Percentiles rank a stretch among this genome's conserved stretches.
Evolutionary conservation across 2,329 filamentous ascomycete genomes (phyloP).

Genomic region (Geosmithia putterillii): DNA sequence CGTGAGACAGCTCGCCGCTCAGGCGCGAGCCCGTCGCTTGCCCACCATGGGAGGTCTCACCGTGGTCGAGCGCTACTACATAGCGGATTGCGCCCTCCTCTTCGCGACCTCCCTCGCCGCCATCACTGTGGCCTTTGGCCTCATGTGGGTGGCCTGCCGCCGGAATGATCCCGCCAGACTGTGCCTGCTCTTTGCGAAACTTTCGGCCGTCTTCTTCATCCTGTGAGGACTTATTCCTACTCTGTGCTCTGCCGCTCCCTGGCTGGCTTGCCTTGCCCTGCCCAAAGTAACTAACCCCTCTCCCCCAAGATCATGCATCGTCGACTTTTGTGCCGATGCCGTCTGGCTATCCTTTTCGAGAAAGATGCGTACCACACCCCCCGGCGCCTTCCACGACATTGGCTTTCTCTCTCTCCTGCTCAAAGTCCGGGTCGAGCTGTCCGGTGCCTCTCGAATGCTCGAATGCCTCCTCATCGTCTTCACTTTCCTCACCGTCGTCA

Average conservation of each 20-base stretch:
- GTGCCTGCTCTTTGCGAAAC: conserved; percentile 12
- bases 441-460: conserved; percentile 1
- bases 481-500: conserved; percentile 11
- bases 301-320: conserved; percentile 7
- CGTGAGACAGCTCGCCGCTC: not conserved
- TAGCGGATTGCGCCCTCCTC: conserved; percentile 8
- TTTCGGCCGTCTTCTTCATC: conserved; percentile 10
- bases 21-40: not conserved
- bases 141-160: conserved; percentile 9
- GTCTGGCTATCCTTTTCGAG: conserved; percentile 6
- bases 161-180: conserved; percentile 10
- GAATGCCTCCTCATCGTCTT: conserved; percentile 8
- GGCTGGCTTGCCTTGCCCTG: not conserved
- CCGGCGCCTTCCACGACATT: not conserved
- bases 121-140: conserved; percentile 8
- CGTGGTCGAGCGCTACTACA: conserved; percentile 1
- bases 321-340: conserved; percentile 6
- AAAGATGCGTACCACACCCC: not conserved
- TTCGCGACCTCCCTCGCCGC: conserved; percentile 7
- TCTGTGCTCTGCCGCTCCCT: not conserved
- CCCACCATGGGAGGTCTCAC: not conserved
- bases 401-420: conserved; percentile 1
- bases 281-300: not conserved
- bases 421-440: conserved; percentile 3
- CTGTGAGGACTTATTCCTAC: too few species aligned